These are phyloP conservation scores for Austroboletus rostrupii DNA, from an alignment of 1,284 basidiomycete genomes.

Conservation along the genomic window DNA sequence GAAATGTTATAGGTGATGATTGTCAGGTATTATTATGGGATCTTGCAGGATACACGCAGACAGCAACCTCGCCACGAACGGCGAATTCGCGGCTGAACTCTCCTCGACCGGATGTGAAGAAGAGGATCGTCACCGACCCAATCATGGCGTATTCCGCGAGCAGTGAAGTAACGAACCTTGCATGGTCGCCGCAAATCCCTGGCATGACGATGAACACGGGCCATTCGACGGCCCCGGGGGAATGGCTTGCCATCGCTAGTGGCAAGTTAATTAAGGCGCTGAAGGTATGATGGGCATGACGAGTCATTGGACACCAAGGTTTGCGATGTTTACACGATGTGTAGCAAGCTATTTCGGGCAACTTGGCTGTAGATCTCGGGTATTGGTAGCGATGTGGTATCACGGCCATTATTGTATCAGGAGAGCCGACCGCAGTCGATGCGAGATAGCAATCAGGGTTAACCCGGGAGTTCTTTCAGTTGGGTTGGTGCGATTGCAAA, in stretches of 20 bases:
- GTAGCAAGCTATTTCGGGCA: not conserved
- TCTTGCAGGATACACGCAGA: slow-evolving; percentile 60
- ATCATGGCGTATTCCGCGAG: slow-evolving; percentile 80
- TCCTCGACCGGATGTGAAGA: slow-evolving; percentile 71
- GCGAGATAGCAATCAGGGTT: not conserved
- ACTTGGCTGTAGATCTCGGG: not conserved
- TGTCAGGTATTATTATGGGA: slow-evolving; percentile 91
- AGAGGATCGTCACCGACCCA: slow-evolving; percentile 68
- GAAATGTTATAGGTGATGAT: slow-evolving; percentile 68
- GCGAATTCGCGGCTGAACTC: slow-evolving; percentile 67
- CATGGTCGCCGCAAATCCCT: slow-evolving; percentile 80
- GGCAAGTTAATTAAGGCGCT: slow-evolving; percentile 81
- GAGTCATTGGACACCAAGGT: not conserved
- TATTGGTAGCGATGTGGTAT: not conserved
- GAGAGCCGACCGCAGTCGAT: not conserved
- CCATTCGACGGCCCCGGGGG: slow-evolving; percentile 69
- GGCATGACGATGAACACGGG: slow-evolving; percentile 71
- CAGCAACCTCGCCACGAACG: slow-evolving; percentile 57
- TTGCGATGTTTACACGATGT: not conserved
- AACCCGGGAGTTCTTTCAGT: not conserved
- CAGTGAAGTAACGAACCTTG: slow-evolving; percentile 80
- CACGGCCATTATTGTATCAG: not conserved
- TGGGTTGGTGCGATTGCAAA: not conserved
- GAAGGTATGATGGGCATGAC: slow-evolving; percentile 53
- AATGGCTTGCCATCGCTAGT: slow-evolving; percentile 88